phyloP scores from a whole-genome alignment of 73 alveolate genomes.

The Paramecium tetraurelia region DNA sequence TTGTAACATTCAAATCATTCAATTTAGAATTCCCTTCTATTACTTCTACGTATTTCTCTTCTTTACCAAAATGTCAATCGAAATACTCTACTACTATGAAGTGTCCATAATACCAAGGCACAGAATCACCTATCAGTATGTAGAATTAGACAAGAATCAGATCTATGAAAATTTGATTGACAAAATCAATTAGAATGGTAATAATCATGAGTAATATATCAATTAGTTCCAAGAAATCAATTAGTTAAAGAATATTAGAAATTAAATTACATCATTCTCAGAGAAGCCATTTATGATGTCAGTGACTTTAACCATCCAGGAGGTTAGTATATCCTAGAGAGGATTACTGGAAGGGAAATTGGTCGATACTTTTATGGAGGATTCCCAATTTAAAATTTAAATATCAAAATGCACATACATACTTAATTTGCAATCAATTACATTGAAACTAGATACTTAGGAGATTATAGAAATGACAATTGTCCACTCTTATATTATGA shows the following conservation, averaged over 20 bases:
- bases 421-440: slow-evolving; percentile 39
- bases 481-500: slow-evolving; percentile 20
- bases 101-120: background rate
- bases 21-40: background rate
- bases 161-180: background rate
- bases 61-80: background rate
- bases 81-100: background rate
- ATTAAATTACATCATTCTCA: slow-evolving; percentile 1
- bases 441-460: slow-evolving; percentile 38
- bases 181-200: background rate
- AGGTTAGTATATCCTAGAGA: slow-evolving; percentile 12
- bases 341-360: slow-evolving; percentile 36
- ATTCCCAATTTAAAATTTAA: background rate
- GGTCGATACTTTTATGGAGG: slow-evolving; percentile 48
- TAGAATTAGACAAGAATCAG: slow-evolving; percentile 20
- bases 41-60: background rate
- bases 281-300: slow-evolving; percentile 41
- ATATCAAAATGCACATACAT: slow-evolving; percentile 6
- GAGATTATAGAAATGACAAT: slow-evolving; percentile 24
- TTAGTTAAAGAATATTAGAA: slow-evolving; percentile 1
- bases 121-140: background rate
- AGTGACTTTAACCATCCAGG: slow-evolving; percentile 51
- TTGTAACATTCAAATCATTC: background rate
- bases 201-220: background rate
- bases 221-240: slow-evolving; percentile 21